Evolutionary conservation across 192 early-diverging fungal genomes (phyloP), one percentile per base, ranked within the genome.

Genomic region (Thamnidium elegans): DNA sequence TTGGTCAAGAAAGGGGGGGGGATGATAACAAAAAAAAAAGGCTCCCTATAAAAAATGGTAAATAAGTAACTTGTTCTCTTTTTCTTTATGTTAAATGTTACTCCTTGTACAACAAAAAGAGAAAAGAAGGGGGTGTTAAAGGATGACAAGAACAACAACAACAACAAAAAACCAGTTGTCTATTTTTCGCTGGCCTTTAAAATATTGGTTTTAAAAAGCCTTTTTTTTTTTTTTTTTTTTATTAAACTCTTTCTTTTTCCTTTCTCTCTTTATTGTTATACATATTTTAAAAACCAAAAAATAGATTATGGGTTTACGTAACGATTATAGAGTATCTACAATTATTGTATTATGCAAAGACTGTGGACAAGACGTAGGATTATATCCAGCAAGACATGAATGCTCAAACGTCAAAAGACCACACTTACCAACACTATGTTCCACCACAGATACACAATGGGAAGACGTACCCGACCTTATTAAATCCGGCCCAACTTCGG

Each of bases 301-400:
- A 61, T 1, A 54, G 31, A 56, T 20, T 20, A 76, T 76, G 74
- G 69, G 64, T 32, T 65, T 69, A 39, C 61, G 68, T n/a, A 63
- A 68, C 11, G 85, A 86, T 65, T 86, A 86, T 63, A 66, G 85
- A 36, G 67, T 86, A 13, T 86, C 85, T 6, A 75, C 70, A 47
- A 63, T 86, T 30, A 79, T 76, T 8, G 71, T 86, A 8, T 74
- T 85, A 45, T 86, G 85, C 67, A 82, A 80, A 45, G 85, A 86
- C 58, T 86, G 85, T 76, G 75, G 75, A 5, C 64, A 81, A 39
- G 85, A 86, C 45, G 85, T 86, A 26, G 85, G 85, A 13, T 39
- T 77, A n/a, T 86, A 86, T 62, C 85, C 85, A 11, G 83, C 80
- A 4, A 60, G 71, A 45, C 83, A 84, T 61, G 73, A 77, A 48